Evolutionary conservation across 2,329 filamentous ascomycete species (phyloP).

Genomic region (Colletotrichum sp.): DNA sequence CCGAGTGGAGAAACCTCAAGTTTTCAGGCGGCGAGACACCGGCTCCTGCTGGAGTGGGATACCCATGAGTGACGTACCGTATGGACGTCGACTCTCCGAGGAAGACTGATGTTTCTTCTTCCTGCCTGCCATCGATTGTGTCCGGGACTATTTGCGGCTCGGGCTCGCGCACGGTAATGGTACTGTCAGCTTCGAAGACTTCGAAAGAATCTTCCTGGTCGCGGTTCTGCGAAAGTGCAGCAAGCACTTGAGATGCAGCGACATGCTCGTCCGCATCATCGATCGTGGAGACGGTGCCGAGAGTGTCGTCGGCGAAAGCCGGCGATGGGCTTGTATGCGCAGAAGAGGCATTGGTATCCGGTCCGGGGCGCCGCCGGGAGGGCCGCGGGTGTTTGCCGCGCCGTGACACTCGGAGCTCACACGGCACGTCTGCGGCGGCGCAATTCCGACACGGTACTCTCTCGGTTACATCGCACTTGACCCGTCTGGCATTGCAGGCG

Average conservation of each 20-base stretch:
- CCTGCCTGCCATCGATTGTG: not conserved
- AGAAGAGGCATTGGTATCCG: not conserved
- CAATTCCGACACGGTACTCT: conserved; percentile 37
- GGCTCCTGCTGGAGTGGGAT: not conserved
- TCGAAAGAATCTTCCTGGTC: not conserved
- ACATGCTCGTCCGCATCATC: not conserved
- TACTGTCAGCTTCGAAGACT: not conserved
- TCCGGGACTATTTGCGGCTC: no score
- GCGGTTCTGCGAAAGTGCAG: not conserved
- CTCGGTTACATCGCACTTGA: conserved; percentile 40
- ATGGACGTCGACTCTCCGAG: not conserved
- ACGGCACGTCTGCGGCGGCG: conserved; percentile 26
- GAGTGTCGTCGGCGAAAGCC: not conserved
- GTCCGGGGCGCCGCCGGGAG: not conserved
- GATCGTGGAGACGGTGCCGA: not conserved
- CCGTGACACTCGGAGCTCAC: conserved; percentile 37
- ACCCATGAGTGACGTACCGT: not conserved
- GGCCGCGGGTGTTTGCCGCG: conserved; percentile 32
- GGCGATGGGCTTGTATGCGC: not conserved
- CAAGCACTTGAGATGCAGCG: not conserved
- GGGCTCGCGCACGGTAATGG: not conserved
- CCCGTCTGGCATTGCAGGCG: conserved; percentile 36
- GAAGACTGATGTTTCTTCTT: not conserved
- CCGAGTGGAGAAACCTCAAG: not conserved
- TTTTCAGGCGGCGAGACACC: not conserved